phyloP scores from a whole-genome alignment of 1,139 yeast genomes.

The Taphrina flavorubra region DNA sequence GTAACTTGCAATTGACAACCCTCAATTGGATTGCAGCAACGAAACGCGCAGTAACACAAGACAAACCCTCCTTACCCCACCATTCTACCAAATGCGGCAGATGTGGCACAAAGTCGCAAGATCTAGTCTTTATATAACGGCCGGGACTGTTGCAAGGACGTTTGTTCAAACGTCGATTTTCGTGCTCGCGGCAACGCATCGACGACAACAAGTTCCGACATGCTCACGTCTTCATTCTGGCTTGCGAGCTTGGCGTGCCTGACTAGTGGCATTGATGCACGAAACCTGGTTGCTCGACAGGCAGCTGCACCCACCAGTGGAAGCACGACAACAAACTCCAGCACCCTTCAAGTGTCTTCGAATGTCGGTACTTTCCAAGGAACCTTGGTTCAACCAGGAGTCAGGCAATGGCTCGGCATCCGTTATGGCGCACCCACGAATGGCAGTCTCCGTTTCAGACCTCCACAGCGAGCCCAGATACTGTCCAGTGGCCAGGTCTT shows the following conservation, averaged over 20 bases:
- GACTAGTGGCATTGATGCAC: not conserved
- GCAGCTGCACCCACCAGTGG: not conserved
- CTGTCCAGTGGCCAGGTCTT: constrained; percentile 12
- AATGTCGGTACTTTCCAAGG: constrained; percentile 35
- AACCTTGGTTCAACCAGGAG: constrained; percentile 3
- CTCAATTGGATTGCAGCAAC: not conserved
- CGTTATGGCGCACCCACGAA: constrained; percentile 32
- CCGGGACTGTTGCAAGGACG: not conserved
- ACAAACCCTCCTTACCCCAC: not conserved
- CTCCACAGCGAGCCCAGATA: constrained; percentile 30
- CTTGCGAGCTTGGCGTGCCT: not conserved
- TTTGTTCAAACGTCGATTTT: not conserved
- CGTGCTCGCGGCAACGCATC: not conserved
- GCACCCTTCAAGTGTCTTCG: constrained; percentile 15
- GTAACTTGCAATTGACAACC: too few species aligned
- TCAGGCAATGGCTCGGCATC: constrained; percentile 34
- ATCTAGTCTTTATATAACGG: not conserved
- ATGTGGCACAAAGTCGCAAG: constrained; percentile 1
- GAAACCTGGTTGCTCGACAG: constrained; percentile 8
- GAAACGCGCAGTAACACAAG: not conserved
- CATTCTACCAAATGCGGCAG: not conserved
- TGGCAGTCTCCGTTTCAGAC: constrained; percentile 29
- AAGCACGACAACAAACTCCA: constrained; percentile 10
- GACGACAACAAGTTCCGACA: not conserved
- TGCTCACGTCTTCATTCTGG: constrained; percentile 6